Evolutionary conservation across 2,329 filamentous ascomycete genomes (phyloP), one percentile per base, ranked within the genome.

Genomic region (Juglanconis oblonga): DNA sequence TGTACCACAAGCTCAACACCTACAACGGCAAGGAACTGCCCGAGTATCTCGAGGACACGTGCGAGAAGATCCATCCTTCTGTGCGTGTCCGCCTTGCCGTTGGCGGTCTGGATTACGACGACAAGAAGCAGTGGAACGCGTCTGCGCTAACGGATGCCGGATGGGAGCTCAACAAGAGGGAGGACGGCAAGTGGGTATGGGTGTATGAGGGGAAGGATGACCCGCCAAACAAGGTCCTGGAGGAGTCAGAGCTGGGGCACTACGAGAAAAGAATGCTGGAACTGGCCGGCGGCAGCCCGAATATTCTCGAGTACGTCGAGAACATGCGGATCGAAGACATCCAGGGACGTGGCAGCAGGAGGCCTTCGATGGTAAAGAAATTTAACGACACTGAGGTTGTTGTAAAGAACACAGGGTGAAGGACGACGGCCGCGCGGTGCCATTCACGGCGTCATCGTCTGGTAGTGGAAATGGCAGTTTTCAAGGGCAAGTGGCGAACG

Each of bases 21-120:
- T 70, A 73, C 50, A 76, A 74, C 1, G 74, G 76, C 8, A 67
- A 67, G 11, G 66, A 69, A 36, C 70, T 71, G 45, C 64, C 67
- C 1, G 69, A 71, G 8, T 82, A 76, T 59, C 75, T 85, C 32
- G 67, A 77, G 55, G 76, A 81, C 62, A 85, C 82, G 9, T 81
- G 84, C 65, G 82, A 85, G 69, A 76, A 79, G 8, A 77, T 85
- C 38, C 82, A 85, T 67, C 78, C 78, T 62, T 81, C 79, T 2
- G 82, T 82, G 1, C 76, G 82, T 1, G 74, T 83, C n/a, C 77
- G 81, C 3, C 74, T 85, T 13, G 78, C 79, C 2, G 79, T 79
- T 61, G 68, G 76, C 54, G 82, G 82, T 1, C 74, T 82, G 3
- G 80, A 77, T 0, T 71, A 80, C 36, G 76, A 84, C 62, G 82